A percentile compares a stretch with the other conserved stretches of the same genome.
Evolutionary conservation across 352 stramenopile species (phyloP).

Genomic region (Pythium insidiosum): DNA sequence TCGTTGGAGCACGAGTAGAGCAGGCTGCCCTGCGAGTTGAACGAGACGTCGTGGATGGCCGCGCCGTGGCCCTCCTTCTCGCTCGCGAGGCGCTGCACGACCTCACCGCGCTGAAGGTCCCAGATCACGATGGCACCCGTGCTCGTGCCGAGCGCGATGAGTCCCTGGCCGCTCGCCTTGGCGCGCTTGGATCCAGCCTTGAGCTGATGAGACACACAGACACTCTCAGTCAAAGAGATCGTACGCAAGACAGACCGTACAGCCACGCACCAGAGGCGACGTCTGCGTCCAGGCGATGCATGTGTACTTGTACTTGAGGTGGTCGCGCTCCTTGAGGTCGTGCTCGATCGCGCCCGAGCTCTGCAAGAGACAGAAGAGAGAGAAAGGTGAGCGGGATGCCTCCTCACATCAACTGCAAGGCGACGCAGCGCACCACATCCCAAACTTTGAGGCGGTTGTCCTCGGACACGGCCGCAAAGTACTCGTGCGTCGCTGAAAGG

Average conservation of each 20-base stretch:
- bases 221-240: no score
- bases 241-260: no score
- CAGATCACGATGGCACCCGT: conserved; percentile 58
- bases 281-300: conserved; percentile 54
- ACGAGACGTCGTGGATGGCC: conserved; percentile 55
- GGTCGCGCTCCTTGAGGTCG: conserved; percentile 77
- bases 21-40: conserved; percentile 58
- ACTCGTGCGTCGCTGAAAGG: conserved; percentile 67
- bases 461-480: conserved; percentile 72
- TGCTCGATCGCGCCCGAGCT: conserved; percentile 49
- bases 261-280: conserved; percentile 16
- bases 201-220: no score
- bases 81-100: conserved; percentile 47
- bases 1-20: conserved; percentile 66
- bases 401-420: background rate
- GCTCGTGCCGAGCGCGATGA: conserved; percentile 68
- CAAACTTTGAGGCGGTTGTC: conserved; percentile 81
- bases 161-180: conserved; percentile 34
- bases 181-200: conserved; percentile 42
- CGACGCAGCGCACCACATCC: conserved; percentile 42
- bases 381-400: no score
- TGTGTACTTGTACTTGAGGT: conserved; percentile 82
- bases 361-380: conserved; percentile 9
- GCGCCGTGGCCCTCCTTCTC: conserved; percentile 31
- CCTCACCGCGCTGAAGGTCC: conserved; percentile 61